A percentile compares a stretch with the other conserved stretches of the same genome.
Evolutionary conservation across 2,329 filamentous ascomycete species (phyloP).

Genomic region (Capronia epimyces): DNA sequence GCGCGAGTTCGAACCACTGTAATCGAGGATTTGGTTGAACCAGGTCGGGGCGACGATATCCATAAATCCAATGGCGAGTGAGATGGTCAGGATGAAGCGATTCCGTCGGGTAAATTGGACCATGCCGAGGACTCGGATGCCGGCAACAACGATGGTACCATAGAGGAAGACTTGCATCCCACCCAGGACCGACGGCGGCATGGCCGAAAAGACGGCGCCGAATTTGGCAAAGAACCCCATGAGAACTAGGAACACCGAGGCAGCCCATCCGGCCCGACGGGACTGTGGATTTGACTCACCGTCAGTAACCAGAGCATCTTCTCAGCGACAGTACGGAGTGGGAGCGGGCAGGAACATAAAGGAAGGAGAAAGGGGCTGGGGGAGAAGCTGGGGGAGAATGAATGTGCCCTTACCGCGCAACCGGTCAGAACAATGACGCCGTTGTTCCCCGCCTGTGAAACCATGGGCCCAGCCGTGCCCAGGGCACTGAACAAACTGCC

Average conservation of each 20-base stretch:
- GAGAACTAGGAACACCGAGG: conserved; percentile 68
- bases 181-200: conserved; percentile 61
- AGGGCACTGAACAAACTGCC: conserved; percentile 70
- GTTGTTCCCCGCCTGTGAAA: conserved; percentile 77
- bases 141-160: conserved; percentile 67
- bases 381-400: too few species aligned
- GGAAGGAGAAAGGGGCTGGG: too few species aligned
- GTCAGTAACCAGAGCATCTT: too few species aligned
- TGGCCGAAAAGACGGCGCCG: conserved; percentile 70
- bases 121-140: conserved; percentile 67
- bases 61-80: conserved; percentile 66
- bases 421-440: conserved; percentile 76
- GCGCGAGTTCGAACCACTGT: conserved; percentile 60
- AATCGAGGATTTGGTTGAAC: conserved; percentile 68
- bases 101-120: conserved; percentile 72
- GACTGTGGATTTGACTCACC: conserved; percentile 42
- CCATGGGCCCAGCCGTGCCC: conserved; percentile 75
- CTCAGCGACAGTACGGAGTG: too few species aligned
- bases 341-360: too few species aligned
- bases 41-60: conserved; percentile 63
- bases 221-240: conserved; percentile 83
- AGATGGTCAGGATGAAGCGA: conserved; percentile 73
- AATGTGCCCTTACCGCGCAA: conserved; percentile 60
- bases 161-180: conserved; percentile 80
- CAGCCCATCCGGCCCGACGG: conserved; percentile 71